Base-by-base conservation (phyloP, 208 protist genomes). In the Naegleria lovaniensis region DNA sequence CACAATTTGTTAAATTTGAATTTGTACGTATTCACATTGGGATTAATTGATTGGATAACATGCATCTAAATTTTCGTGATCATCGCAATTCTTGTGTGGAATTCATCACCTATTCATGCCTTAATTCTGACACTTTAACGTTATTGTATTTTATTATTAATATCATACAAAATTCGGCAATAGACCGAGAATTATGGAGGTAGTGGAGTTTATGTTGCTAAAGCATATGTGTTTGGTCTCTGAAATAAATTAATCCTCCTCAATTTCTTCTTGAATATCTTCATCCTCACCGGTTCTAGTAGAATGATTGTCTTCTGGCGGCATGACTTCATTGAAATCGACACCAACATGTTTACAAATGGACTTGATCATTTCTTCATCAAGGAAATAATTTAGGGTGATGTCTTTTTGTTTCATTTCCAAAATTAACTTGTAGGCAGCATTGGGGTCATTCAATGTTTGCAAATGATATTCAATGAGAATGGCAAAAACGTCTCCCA, bases 401-500 rank as follows among this genome's bases (percentile, higher is more conserved):
- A 97, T 96, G 25, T 93, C 91, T 89, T 96, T 94, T 91, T 98
- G 96, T 29, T 94, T 91, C 97, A 98, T 98, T 93, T 95, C 95
- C 90, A 97, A 95, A 83, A 98, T 92, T 43, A 97, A 95, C 83
- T 97, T 94, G 91, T 97, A 92, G 3, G 96, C 96, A 90, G 97
- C 96, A 75, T 94, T 93, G 22, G 94, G 67, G 90, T 98, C 93
- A 2, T 94, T 90, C 29, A 95, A 91, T 91, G 95, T 96, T 55
- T 95, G 94, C 91, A 94, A 94, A 92, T 98, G 98, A 87, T 97
- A 97, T 89, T 97, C 95, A 84, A 98, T 96, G 33, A 99, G 94
- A 13, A 99, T 93, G 15, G 97, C 97, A 92, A 97, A 99, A 39
- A 99, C 96, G 91, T 99, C 98, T 39, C 98, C 98, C 40, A 98